Evolutionary conservation across 148 eudicot species (phyloP), one percentile per base, ranked within the genome.

Genomic region (Amaranthus hypochondriacus): DNA sequence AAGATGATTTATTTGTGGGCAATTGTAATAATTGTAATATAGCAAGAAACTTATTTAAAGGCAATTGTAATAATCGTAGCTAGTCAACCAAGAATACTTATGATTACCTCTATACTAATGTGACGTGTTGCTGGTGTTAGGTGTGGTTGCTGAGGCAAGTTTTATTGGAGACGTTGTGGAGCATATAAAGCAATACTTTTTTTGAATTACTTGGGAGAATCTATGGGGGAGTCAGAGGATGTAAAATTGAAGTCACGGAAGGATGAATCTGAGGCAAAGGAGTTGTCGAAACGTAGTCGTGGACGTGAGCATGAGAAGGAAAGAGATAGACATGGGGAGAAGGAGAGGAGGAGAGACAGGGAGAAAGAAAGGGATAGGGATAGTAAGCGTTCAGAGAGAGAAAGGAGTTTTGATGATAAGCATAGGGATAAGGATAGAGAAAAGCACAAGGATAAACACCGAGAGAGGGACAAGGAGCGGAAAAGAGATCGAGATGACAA

Each of bases 191-290:
- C 13, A 62, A 5, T 44, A 4, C 9, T 61, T 50, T 73, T 13
- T 4, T 61, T 14, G 18, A 73, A 47, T 64, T 64, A 42, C 21
- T 72, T 48, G 56, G 44, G 62, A 52, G 49, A 14, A 28, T 18
- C 56, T 44, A 69, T 75, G 79, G 85, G 77, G 57, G 86, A 73
- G 62, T 69, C 73, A 57, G 80, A 81, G 57, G 89, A 83, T 62
- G 62, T 56, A 46, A 83, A 79, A 74, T 70, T 71, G 14, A 86
- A 81, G 7, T 86, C 85, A 43, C 64, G 77, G 81, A 81, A 68
- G 85, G 87, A 79, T 3, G 77, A 74, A 64, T 69, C 78, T n/a
- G 80, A 62, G 28, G 58, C 66, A 18, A 76, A 81, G 75, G 82
- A 81, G 71, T 82, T 73, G 10, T 81, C 75, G 9, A 82, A 79